Evolutionary conservation across 129 eudicot species (phyloP), one percentile per base, ranked within the genome.

Genomic region (Sambucus nigra): DNA sequence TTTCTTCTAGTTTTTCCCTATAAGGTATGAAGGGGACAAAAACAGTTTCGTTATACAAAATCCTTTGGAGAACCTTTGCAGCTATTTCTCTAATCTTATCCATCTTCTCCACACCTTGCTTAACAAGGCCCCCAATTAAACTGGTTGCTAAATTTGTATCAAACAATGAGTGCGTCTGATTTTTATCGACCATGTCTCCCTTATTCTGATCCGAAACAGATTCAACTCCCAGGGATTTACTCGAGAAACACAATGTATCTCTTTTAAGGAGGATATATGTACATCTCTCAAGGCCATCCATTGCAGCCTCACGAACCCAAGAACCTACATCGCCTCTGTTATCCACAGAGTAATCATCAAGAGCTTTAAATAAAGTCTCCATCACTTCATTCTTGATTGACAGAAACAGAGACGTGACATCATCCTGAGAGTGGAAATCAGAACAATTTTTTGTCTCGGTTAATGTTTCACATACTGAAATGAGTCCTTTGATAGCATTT

Each of bases 301-400:
- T 76, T 57, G 99, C 95, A 59, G 99, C 95, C 60, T 82, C 86
- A 63, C 99, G 95, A 60, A 91, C 84, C 99, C 99, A 91, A 66
- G 99, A 91, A 49, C 99, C 99, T 19, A 91, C 95, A 71, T 91
- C 99, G 39, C 99, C 99, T 65, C 99, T 79, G 67, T 91, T 91
- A 73, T 91, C 95, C 20, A 80, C 85, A 3, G 99, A 86, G 76
- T 91, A 91, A 80, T 91, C 99, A 66, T 91, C 94, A n/a, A 91
- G 73, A 42, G 99, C 87, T 39, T 47, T 74, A 28, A 91, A 76
- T 47, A 91, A 80, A 72, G 78, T 74, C 61, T 69, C 70, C 86
- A 91, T 82, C 25, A 86, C 95, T 50, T 82, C 94, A 18, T 73
- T 77, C 71, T 73, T 91, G 58, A 91, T 91, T 29, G 47, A 58